Conservation (phyloP, 306 rosid species). For the Trifolium pratense region DNA sequence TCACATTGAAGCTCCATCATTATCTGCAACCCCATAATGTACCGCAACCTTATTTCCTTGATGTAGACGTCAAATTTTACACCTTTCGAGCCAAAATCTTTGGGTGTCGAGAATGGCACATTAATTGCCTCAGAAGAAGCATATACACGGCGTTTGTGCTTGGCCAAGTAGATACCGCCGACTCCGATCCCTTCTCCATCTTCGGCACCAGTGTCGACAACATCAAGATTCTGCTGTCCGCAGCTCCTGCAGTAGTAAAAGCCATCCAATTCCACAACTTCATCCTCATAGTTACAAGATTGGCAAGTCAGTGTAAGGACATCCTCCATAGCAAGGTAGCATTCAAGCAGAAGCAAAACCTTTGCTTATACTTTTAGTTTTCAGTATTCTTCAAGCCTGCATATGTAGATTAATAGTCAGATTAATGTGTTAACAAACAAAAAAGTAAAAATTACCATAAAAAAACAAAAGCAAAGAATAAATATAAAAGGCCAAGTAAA, state of each 20-base stretch:
- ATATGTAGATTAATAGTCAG: no score
- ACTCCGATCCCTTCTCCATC: slow-evolving; percentile 41
- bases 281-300: slow-evolving; percentile 55
- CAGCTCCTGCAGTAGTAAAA: slow-evolving; percentile 71
- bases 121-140: slow-evolving; percentile 36
- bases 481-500: no score
- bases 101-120: slow-evolving; percentile 40
- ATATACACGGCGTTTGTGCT: slow-evolving; percentile 50
- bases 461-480: no score
- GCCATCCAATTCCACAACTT: slow-evolving; percentile 62
- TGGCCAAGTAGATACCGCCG: slow-evolving; percentile 59
- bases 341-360: no score
- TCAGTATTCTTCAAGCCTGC: no score
- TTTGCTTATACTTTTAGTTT: no score
- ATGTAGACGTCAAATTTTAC: slow-evolving; percentile 57
- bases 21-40: slow-evolving; percentile 79
- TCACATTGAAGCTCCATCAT: slow-evolving; percentile 86
- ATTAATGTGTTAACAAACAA: no score
- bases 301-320: slow-evolving; percentile 50
- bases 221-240: slow-evolving; percentile 57
- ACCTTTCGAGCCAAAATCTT: slow-evolving; percentile 50
- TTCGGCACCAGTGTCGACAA: slow-evolving; percentile 57
- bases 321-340: slow-evolving; percentile 14
- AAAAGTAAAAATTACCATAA: no score
- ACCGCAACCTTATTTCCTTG: slow-evolving; percentile 66